Percentiles rank a stretch among this genome's conserved stretches.
Evolutionary conservation across 73 alveolate species (phyloP).

Genomic region (Paramecium biaurelia): DNA sequence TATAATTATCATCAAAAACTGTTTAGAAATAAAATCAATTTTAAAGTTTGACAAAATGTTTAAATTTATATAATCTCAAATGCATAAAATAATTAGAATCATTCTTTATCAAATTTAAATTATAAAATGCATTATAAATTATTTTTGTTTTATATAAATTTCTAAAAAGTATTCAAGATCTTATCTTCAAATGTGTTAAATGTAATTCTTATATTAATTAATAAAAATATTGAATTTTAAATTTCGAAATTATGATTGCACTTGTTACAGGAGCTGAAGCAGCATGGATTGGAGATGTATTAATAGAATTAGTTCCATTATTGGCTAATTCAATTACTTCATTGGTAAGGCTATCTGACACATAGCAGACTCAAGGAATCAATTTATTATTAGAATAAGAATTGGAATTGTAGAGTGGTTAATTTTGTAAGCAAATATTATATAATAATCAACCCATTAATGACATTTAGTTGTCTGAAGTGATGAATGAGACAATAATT

Average conservation of each 20-base stretch:
- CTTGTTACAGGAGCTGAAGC: not conserved
- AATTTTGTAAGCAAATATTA: not conserved
- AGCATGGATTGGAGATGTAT: not conserved
- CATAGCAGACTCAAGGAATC: not conserved
- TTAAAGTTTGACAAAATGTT: too few relatives aligned
- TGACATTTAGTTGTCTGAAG: not conserved
- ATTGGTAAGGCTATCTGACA: not conserved
- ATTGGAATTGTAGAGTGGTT: not conserved
- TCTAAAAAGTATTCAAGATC: not conserved
- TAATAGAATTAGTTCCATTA: not conserved
- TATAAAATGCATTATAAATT: not conserved
- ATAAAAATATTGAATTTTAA: not conserved
- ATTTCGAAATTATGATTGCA: not conserved
- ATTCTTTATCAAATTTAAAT: not conserved
- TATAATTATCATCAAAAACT: too few relatives aligned
- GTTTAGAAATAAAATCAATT: too few relatives aligned
- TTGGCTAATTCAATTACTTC: not conserved
- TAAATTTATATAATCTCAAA: too few relatives aligned
- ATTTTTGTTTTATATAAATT: not conserved
- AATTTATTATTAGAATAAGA: not conserved
- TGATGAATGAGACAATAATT: not conserved
- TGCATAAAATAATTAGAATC: not conserved
- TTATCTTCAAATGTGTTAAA: not conserved
- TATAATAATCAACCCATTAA: not conserved
- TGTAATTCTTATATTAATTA: not conserved